Percentiles rank a stretch among this genome's conserved stretches.
Evolutionary conservation across 441 rosid genomes (phyloP).

Genomic region (Francoa sonchifolia): DNA sequence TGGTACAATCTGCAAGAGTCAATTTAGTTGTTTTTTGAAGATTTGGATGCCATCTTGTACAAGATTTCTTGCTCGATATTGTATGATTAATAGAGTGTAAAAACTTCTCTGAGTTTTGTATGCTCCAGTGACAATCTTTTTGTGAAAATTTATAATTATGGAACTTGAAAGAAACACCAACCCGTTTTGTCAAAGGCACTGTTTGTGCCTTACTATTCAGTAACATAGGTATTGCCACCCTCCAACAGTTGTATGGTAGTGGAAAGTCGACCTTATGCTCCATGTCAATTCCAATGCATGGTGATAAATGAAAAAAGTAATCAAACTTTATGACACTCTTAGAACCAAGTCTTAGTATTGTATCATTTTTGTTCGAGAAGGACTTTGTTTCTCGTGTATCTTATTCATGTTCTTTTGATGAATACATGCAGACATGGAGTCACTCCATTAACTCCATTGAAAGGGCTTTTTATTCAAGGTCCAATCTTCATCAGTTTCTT

Average conservation of each 20-base stretch:
- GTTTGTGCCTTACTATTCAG: no score
- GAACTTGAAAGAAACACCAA: no score
- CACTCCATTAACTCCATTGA: conserved; percentile 34
- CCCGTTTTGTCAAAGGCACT: no score
- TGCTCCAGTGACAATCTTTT: no score
- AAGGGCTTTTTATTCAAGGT: conserved; percentile 39
- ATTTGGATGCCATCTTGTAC: not conserved
- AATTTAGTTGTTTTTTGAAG: not conserved
- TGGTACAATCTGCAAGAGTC: conserved; percentile 1
- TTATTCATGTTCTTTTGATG: conserved; percentile 2
- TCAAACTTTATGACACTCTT: not conserved
- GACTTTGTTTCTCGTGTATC: not conserved
- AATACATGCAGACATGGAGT: conserved; percentile 22
- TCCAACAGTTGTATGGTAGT: no score
- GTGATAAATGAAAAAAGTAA: no score
- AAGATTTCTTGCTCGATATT: not conserved
- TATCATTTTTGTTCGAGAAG: not conserved
- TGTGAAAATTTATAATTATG: no score
- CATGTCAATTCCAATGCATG: no score
- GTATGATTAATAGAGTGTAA: no score
- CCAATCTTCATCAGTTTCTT: conserved; percentile 43
- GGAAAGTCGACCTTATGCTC: no score
- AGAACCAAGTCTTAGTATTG: not conserved
- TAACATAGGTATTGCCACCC: no score
- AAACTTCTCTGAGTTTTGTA: no score